phyloP scores from a whole-genome alignment of 2,329 filamentous ascomycete genomes.

The Apiospora malaysiana region DNA sequence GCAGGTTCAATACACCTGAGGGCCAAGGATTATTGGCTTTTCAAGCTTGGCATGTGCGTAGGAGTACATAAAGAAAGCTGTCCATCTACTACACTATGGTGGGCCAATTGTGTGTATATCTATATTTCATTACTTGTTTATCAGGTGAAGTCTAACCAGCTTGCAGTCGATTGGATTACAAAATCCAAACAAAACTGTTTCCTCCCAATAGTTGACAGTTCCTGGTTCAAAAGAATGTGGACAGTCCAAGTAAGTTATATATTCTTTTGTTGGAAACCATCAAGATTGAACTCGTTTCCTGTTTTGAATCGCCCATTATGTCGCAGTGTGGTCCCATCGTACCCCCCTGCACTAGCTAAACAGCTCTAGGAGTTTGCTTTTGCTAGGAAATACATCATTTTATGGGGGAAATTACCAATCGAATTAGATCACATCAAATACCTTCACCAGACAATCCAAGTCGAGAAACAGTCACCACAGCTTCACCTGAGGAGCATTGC shows the following conservation, averaged over 20 bases:
- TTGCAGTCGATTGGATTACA: background rate
- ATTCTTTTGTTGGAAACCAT: too few relatives aligned
- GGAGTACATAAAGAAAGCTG: background rate
- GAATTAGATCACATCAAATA: background rate
- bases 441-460: background rate
- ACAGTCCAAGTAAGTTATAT: background rate
- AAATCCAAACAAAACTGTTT: background rate
- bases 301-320: too few relatives aligned
- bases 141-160: background rate
- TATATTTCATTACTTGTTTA: background rate
- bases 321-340: too few relatives aligned
- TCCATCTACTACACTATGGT: background rate
- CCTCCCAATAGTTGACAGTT: background rate
- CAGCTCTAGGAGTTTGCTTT: background rate
- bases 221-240: background rate
- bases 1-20: background rate
- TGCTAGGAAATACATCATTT: background rate
- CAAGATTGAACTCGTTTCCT: too few relatives aligned
- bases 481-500: background rate
- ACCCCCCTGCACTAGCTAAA: too few relatives aligned
- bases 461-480: too few relatives aligned
- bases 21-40: background rate
- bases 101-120: background rate
- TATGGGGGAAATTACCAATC: background rate
- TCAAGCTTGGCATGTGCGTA: background rate